A percentile compares a stretch with the other conserved stretches of the same genome.
phyloP scores from a whole-genome alignment of 2,329 filamentous ascomycete genomes.

The Penicillium capsulatum region DNA sequence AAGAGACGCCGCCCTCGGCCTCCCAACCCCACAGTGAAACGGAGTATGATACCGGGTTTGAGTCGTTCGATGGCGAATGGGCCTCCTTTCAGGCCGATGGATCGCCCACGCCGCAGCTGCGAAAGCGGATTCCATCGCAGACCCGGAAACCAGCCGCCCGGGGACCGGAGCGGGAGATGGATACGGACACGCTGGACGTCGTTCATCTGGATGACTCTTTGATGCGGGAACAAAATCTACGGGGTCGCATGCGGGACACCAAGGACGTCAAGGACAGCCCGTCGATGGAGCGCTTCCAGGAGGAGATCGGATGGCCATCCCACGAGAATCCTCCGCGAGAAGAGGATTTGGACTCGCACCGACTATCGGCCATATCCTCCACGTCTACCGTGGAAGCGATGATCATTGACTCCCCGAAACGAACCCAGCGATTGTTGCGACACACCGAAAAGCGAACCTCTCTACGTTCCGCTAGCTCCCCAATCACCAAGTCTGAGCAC shows the following conservation, averaged over 20 bases:
- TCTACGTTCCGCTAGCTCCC: conserved; percentile 47
- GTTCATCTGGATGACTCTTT: conserved; percentile 20
- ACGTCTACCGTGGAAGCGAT: conserved; percentile 55
- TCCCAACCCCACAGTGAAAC: conserved; percentile 16
- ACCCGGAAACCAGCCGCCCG: conserved; percentile 2
- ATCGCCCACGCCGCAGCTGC: conserved; percentile 14
- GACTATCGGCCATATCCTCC: conserved; percentile 50
- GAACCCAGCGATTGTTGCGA: conserved; percentile 46
- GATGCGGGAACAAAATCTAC: conserved; percentile 30
- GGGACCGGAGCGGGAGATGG: neutral
- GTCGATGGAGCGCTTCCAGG: conserved; percentile 48
- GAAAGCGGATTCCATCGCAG: conserved; percentile 10
- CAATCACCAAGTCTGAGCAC: conserved; percentile 43
- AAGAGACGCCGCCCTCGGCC: conserved; percentile 5
- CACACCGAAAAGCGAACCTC: conserved; percentile 54
- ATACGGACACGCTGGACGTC: conserved; percentile 13
- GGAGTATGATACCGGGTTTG: conserved; percentile 44
- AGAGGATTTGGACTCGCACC: conserved; percentile 31
- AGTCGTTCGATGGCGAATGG: conserved; percentile 59
- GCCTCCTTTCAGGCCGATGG: conserved; percentile 17
- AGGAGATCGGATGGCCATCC: conserved; percentile 50
- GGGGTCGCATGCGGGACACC: conserved; percentile 31
- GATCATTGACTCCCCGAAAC: conserved; percentile 50
- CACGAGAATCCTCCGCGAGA: conserved; percentile 27
- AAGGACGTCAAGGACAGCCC: conserved; percentile 27